phyloP scores from a whole-genome alignment of 2,329 filamentous ascomycete genomes.

The Paracoccidioides lutzii region DNA sequence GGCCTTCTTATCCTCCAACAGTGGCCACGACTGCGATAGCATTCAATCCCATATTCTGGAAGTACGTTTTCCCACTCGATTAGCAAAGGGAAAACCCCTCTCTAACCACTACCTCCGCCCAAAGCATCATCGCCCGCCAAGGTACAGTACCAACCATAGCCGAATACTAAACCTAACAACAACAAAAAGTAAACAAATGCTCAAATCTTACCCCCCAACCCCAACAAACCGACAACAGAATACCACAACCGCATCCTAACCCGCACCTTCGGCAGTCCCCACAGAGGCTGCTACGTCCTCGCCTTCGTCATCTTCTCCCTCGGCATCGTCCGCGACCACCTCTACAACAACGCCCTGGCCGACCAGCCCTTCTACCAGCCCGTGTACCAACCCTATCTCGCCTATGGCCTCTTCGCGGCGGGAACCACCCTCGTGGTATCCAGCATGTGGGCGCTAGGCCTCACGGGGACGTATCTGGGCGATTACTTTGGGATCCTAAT shows the following conservation, averaged over 20 bases:
- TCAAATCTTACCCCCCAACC: background rate
- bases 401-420: constrained; percentile 55
- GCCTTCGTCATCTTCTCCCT: constrained; percentile 82
- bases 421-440: constrained; percentile 80
- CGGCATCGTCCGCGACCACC: constrained; percentile 73
- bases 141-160: constrained; percentile 36
- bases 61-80: constrained; percentile 49
- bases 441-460: constrained; percentile 81
- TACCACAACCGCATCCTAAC: constrained; percentile 85
- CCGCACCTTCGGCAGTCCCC: constrained; percentile 67
- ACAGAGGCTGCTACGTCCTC: constrained; percentile 76
- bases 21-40: constrained; percentile 70
- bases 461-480: constrained; percentile 91
- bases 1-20: constrained; percentile 26
- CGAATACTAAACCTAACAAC: background rate
- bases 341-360: constrained; percentile 75
- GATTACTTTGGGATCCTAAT: constrained; percentile 99
- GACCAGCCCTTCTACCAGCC: constrained; percentile 62
- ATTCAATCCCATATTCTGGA: constrained; percentile 99
- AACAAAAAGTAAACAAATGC: background rate
- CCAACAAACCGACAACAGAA: constrained; percentile 47
- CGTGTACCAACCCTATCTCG: constrained; percentile 52
- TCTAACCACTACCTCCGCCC: background rate
- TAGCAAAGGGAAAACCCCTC: background rate
- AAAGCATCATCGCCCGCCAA: constrained; percentile 68